Evolutionary conservation across 1,139 yeast species (phyloP).

Genomic region (Blastobotrys capitulatus): DNA sequence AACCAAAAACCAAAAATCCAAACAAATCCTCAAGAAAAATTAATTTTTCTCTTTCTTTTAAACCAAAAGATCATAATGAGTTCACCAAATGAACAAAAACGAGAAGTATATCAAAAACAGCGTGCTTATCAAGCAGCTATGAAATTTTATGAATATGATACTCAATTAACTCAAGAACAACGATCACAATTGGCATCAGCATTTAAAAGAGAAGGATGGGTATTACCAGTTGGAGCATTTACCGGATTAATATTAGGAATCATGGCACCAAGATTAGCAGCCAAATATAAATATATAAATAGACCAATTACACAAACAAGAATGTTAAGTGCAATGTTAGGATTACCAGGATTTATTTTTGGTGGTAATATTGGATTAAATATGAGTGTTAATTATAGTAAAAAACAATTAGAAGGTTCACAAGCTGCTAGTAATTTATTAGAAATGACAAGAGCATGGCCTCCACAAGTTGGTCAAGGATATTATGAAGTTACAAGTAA

Average conservation of each 20-base stretch:
- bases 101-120: not conserved
- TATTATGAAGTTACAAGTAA: constrained; percentile 25
- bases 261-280: constrained; percentile 18
- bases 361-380: constrained; percentile 20
- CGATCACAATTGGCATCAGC: constrained; percentile 16
- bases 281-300: constrained; percentile 15
- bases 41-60: too few species aligned
- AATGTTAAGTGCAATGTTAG: constrained; percentile 19
- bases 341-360: constrained; percentile 18
- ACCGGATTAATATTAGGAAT: constrained; percentile 20
- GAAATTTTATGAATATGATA: constrained; percentile 20
- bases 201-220: constrained; percentile 18
- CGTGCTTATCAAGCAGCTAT: constrained; percentile 11
- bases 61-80: too few species aligned
- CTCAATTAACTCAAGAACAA: constrained; percentile 14
- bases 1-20: too few species aligned
- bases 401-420: constrained; percentile 16
- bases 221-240: constrained; percentile 20
- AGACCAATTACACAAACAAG: constrained; percentile 16
- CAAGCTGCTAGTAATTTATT: constrained; percentile 21
- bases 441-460: constrained; percentile 16
- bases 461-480: constrained; percentile 28
- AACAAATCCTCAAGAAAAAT: too few species aligned
- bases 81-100: too few species aligned
- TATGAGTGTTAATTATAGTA: constrained; percentile 17